Base-by-base conservation (phyloP, 345 rosid genomes). In the Euphorbia lathyris region DNA sequence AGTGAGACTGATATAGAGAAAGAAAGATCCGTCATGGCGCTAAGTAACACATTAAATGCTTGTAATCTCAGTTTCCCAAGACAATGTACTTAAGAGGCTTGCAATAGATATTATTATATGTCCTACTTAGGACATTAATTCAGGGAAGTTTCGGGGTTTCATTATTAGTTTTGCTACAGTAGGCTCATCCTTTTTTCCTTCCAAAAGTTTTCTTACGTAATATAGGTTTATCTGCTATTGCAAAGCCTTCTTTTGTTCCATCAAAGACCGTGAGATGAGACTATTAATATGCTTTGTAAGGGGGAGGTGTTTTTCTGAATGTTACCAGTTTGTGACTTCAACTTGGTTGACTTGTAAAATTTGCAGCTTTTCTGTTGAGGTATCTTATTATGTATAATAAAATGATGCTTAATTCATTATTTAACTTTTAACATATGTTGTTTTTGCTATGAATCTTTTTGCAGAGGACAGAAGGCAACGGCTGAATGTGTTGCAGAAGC, bases 391-490 rank as follows among this genome's bases (percentile, higher is more conserved):
- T 25, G 13, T 3, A 26, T 25, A 19, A 25, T 17, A 17, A 27
- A 29, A 3, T 29, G 9, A 0, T n/a, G 40, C 38, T 27, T 16
- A 8, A 29, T 27, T 58, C n/a, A 8, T 68, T 7, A 12, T 47
- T 20, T 47, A 13, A 58, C 11, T 58, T 12, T 1, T 51, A 7
- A 13, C 25, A 48, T 30, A 6, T 45, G 70, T 42, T n/a, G 11
- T 61, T 45, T 68, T 5, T 58, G 23, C 47, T 67, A n/a, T 69
- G 70, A 61, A 38, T 62, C 63, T 57, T 81, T 70, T 62, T 85
- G 82, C 73, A 93, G 98, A 76, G 97, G 97, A 67, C 94, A 91
- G 74, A 93, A 88, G 84, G 85, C 97, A 67, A 93, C 97, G 57
- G 90, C 94, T 19, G 92, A 88, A 72, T 73, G 74, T 77, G 67